phyloP scores from a whole-genome alignment of 2,329 filamentous ascomycete genomes.

The Pseudocercospora cruenta region DNA sequence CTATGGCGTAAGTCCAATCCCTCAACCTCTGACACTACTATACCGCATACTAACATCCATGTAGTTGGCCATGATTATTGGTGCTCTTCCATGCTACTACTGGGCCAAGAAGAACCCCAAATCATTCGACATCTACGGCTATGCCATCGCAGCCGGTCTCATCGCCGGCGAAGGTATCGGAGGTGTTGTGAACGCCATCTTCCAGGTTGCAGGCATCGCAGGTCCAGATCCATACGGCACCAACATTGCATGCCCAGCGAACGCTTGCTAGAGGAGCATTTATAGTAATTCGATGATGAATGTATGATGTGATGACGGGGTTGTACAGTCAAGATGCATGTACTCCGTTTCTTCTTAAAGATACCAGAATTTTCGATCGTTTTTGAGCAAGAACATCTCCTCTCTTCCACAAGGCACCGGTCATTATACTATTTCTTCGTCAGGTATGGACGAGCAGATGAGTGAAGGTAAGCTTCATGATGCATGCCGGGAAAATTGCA shows the following conservation, averaged over 20 bases:
- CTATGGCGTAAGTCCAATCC: conserved; percentile 45
- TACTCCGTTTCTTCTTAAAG: neutral
- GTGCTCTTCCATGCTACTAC: conserved; percentile 54
- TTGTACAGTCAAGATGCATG: neutral
- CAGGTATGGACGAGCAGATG: no score
- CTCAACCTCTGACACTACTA: neutral
- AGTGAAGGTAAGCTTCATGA: no score
- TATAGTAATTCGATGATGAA: neutral
- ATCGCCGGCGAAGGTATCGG: conserved; percentile 68
- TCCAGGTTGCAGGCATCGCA: conserved; percentile 50
- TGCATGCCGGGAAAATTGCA: no score
- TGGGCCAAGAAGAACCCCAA: conserved; percentile 60
- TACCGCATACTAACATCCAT: neutral
- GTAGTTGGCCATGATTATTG: conserved; percentile 60
- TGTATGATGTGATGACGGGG: neutral
- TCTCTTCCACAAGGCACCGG: neutral
- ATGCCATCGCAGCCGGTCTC: conserved; percentile 62
- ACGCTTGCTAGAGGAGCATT: conserved; percentile 32
- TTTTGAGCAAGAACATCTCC: neutral
- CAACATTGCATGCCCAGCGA: conserved; percentile 47
- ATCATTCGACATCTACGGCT: conserved; percentile 61
- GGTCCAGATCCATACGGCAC: conserved; percentile 48
- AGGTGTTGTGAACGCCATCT: conserved; percentile 63
- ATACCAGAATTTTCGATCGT: neutral
- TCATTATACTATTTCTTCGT: no score